These are phyloP conservation scores for Sherardia arvensis DNA, from an alignment of 257 asterid species.

Conservation along the genomic window DNA sequence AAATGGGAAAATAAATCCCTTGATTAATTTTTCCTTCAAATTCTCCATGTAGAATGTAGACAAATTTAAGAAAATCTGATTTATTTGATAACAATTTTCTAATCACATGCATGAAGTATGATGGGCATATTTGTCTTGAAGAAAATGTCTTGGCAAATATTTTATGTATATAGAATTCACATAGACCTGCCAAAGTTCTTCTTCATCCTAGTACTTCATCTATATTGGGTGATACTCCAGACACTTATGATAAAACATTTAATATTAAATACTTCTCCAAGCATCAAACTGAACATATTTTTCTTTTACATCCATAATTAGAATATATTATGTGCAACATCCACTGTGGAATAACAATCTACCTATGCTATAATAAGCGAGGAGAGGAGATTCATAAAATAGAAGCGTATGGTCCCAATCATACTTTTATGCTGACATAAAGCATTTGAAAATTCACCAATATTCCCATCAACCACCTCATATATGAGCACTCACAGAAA, in stretches of 20 bases:
- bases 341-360: background rate
- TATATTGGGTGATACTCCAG: background rate
- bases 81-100: no score
- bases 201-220: background rate
- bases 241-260: background rate
- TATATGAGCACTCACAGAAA: background rate
- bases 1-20: no score
- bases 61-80: no score
- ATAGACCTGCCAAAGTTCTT: background rate
- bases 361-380: background rate
- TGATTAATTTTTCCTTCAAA: no score
- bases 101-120: no score
- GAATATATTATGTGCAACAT: background rate
- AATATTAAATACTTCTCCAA: background rate
- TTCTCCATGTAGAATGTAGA: no score
- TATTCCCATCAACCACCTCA: background rate
- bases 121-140: no score
- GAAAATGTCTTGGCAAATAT: no score
- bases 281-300: background rate
- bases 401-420: background rate
- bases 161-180: no score
- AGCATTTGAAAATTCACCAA: background rate
- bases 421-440: background rate
- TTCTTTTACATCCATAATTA: no score
- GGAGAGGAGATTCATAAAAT: background rate